phyloP scores from a whole-genome alignment of 768 basidiomycete genomes.

The Phaeotremella fagi region DNA sequence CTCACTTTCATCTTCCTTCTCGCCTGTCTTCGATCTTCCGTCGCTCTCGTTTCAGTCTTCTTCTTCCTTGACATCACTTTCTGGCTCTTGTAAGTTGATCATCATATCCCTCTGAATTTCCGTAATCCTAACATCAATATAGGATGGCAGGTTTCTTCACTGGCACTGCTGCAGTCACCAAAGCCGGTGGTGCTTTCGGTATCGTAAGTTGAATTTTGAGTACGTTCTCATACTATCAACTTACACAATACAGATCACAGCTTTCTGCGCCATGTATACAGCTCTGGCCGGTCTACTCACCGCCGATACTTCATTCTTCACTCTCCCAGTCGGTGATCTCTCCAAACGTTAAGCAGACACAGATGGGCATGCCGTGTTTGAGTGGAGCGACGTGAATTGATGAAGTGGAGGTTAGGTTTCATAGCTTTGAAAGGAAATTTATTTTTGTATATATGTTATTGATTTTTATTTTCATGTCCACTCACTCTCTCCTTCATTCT shows the following conservation, averaged over 20 bases:
- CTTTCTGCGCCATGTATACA: conserved; percentile 46
- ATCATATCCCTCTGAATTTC: neutral
- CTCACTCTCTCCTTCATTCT: too few species aligned
- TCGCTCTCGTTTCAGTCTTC: conserved; percentile 56
- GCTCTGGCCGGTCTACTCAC: conserved; percentile 49
- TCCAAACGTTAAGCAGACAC: too few species aligned
- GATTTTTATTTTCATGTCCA: too few species aligned
- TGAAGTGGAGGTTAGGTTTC: too few species aligned
- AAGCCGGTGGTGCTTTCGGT: conserved; percentile 49
- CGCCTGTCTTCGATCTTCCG: conserved; percentile 55
- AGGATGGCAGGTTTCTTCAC: conserved; percentile 50
- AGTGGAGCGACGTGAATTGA: too few species aligned
- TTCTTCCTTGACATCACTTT: conserved; percentile 57
- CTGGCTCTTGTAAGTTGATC: conserved; percentile 29
- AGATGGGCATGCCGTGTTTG: too few species aligned
- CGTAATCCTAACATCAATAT: neutral
- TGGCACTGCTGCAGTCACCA: conserved; percentile 23
- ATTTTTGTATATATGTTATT: too few species aligned
- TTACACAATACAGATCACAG: conserved; percentile 35
- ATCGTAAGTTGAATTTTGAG: conserved; percentile 31
- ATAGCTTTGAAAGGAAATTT: too few species aligned
- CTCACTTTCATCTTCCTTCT: conserved; percentile 49
- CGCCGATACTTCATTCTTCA: conserved; percentile 45
- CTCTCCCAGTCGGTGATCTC: conserved; percentile 45
- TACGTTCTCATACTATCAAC: neutral